phyloP scores from a whole-genome alignment of 805 yeast genomes.

The Metschnikowia proteae region DNA sequence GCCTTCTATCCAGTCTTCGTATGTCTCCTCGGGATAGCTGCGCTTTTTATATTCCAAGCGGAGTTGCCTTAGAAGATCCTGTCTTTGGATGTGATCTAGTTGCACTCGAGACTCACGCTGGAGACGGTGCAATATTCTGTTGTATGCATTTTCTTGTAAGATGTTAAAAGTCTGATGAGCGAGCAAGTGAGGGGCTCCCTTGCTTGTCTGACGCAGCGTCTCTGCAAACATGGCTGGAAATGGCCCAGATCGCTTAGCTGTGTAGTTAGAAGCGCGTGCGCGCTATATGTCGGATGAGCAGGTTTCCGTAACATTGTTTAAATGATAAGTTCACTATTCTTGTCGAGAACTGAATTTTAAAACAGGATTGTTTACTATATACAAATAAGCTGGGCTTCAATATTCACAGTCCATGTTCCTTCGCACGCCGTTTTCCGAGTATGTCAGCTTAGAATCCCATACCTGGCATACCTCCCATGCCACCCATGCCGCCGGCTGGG shows the following conservation, averaged over 20 bases:
- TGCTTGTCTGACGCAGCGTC: conserved; percentile 1
- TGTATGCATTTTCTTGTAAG: not conserved
- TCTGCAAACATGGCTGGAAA: conserved; percentile 4
- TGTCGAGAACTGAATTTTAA: not conserved
- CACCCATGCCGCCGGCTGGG: conserved; percentile 50
- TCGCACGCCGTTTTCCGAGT: not conserved
- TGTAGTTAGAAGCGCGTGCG: not conserved
- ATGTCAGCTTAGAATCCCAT: conserved; percentile 29
- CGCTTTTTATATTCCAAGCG: conserved; percentile 10
- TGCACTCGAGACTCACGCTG: conserved; percentile 1
- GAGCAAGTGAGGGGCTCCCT: not conserved
- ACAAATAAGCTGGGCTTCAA: conserved; percentile 2
- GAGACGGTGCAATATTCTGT: not conserved
- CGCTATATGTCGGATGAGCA: not conserved
- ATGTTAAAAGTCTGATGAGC: not conserved
- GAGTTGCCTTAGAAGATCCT: conserved; percentile 17
- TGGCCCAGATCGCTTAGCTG: too few relatives aligned
- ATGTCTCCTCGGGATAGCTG: conserved; percentile 14
- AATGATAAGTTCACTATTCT: not conserved
- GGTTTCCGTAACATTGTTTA: not conserved
- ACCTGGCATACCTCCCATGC: conserved; percentile 25
- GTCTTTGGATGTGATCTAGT: conserved; percentile 7
- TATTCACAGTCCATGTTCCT: not conserved
- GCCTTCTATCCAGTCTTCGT: conserved; percentile 14
- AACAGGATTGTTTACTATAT: conserved; percentile 8